A percentile compares a stretch with the other conserved stretches of the same genome.
Evolutionary conservation across 2,329 filamentous ascomycete genomes (phyloP).

Genomic region (Calonectria hawksworthii): DNA sequence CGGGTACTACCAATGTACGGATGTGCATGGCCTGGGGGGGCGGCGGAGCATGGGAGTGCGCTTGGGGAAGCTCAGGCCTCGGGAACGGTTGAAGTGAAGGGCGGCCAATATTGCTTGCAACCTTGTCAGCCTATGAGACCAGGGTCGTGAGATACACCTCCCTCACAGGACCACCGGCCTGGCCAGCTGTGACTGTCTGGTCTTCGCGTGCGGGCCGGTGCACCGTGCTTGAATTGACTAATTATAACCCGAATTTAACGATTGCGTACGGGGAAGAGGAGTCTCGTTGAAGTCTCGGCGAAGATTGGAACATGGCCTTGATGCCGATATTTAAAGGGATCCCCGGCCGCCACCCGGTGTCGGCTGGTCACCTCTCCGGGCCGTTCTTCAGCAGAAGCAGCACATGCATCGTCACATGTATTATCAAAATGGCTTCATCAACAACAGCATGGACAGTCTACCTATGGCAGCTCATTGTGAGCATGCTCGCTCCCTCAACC

Average conservation of each 20-base stretch:
- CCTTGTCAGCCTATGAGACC: slow-evolving; percentile 46
- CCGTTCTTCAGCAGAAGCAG: slow-evolving; percentile 29
- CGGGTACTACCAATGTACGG: slow-evolving; percentile 3
- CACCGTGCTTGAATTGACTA: slow-evolving; percentile 45
- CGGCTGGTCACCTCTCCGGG: slow-evolving; percentile 29
- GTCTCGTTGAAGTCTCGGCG: slow-evolving; percentile 15
- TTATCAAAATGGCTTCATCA: slow-evolving; percentile 35
- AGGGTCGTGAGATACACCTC: slow-evolving; percentile 41
- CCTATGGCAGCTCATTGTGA: slow-evolving; percentile 40
- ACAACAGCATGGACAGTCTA: slow-evolving; percentile 40
- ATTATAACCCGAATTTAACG: slow-evolving; percentile 41
- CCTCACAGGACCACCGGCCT: neutral
- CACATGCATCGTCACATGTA: neutral
- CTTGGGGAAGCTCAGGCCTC: slow-evolving; percentile 33
- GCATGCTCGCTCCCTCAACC: slow-evolving; percentile 42
- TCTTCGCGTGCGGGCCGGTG: slow-evolving; percentile 44
- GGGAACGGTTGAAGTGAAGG: slow-evolving; percentile 22
- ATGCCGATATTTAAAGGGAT: slow-evolving; percentile 44
- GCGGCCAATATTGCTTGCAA: slow-evolving; percentile 41
- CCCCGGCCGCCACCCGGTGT: slow-evolving; percentile 32
- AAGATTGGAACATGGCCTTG: slow-evolving; percentile 33
- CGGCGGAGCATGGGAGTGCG: slow-evolving; percentile 1
- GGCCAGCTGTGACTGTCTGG: slow-evolving; percentile 33
- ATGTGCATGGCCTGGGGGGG: slow-evolving; percentile 9
- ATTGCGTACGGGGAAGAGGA: slow-evolving; percentile 32